These are phyloP conservation scores for Flaveria bidentis DNA, from an alignment of 129 eudicot genomes.

Conservation along the genomic window DNA sequence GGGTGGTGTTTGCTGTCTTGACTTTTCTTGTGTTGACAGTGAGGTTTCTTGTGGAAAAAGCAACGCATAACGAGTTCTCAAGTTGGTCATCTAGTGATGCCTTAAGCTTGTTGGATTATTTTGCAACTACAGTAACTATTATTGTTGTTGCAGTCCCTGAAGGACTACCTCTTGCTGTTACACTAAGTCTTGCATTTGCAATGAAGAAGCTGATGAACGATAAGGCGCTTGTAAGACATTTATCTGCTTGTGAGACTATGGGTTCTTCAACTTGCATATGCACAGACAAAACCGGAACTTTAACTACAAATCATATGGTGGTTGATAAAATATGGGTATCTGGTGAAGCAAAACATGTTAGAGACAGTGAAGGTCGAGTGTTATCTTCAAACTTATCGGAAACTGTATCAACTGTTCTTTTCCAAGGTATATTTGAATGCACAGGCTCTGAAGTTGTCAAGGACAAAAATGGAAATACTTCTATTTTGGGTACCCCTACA, in stretches of 20 bases:
- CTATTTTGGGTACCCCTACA: no score
- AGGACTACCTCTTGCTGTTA: conserved; percentile 87
- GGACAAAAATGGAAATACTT: no score
- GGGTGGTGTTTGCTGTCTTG: conserved; percentile 58
- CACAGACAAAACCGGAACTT: conserved; percentile 83
- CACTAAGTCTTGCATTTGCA: conserved; percentile 85
- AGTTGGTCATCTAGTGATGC: conserved; percentile 75
- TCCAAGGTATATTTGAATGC: no score
- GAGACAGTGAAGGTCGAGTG: no score
- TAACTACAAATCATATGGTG: conserved; percentile 87
- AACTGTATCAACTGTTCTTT: no score
- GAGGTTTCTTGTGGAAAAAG: conserved; percentile 66
- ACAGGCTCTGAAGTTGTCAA: no score
- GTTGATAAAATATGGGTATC: conserved; percentile 28
- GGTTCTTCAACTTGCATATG: conserved; percentile 77
- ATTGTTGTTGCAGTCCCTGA: conserved; percentile 92
- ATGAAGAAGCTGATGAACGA: conserved; percentile 79
- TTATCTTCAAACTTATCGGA: no score
- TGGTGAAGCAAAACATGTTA: no score
- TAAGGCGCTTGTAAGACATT: conserved; percentile 78
- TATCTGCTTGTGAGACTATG: conserved; percentile 91
- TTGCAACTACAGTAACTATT: conserved; percentile 79
- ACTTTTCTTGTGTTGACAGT: conserved; percentile 56
- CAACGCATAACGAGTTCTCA: conserved; percentile 41
- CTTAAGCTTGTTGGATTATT: conserved; percentile 56